phyloP scores from a whole-genome alignment of 164 flowering plant genomes.

The Aristolochia fimbriata region DNA sequence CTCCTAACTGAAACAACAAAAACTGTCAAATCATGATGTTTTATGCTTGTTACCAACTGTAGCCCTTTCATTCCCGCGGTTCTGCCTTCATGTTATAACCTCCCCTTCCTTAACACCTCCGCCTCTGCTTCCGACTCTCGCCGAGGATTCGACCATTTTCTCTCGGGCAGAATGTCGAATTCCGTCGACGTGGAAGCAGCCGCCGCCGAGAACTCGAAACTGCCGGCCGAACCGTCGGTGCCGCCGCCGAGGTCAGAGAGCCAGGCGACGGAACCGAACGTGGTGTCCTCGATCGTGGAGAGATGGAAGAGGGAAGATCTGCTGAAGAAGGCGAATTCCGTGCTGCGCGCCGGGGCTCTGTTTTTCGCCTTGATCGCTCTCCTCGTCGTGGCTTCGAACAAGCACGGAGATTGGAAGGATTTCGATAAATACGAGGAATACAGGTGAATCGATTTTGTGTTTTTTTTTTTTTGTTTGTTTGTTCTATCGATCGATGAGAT shows the following conservation, averaged over 20 bases:
- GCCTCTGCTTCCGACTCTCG: too few relatives aligned
- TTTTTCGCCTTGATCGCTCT: conserved; percentile 60
- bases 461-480: background rate
- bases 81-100: too few relatives aligned
- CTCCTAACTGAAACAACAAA: too few relatives aligned
- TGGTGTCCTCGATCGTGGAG: conserved; percentile 20
- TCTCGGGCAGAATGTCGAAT: too few relatives aligned
- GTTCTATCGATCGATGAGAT: too few relatives aligned
- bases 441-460: conserved; percentile 35
- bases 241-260: background rate
- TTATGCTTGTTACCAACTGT: too few relatives aligned
- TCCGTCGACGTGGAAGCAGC: background rate
- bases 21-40: too few relatives aligned
- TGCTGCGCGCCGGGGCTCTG: conserved; percentile 32
- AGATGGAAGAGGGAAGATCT: conserved; percentile 73
- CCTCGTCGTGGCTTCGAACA: conserved; percentile 59
- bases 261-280: background rate
- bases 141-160: too few relatives aligned
- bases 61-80: too few relatives aligned
- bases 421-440: conserved; percentile 67
- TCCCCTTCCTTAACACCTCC: too few relatives aligned
- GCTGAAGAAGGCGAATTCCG: conserved; percentile 38
- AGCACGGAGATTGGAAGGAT: conserved; percentile 52
- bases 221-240: background rate
- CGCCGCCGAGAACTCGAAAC: background rate